Conservation (phyloP, 371 early-diverging fungal species). For the Basidiobolus meristosporus region DNA sequence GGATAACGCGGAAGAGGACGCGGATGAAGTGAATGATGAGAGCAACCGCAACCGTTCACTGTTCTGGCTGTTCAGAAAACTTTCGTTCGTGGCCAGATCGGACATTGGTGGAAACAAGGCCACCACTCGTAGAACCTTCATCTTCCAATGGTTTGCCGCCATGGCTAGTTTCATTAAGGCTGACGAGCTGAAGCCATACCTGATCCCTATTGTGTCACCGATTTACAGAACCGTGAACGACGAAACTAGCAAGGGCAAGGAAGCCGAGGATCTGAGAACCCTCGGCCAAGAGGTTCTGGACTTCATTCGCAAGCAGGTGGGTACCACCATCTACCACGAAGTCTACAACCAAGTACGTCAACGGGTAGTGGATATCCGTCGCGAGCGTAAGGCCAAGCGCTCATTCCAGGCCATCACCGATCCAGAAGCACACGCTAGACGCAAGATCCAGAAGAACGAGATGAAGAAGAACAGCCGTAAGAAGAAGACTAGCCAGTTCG, state of each 20-base stretch:
- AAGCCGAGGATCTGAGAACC: no score
- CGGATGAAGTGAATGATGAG: slow-evolving; percentile 8
- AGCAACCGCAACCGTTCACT: slow-evolving; percentile 12
- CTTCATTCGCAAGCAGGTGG: slow-evolving; percentile 57
- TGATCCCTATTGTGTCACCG: slow-evolving; percentile 51
- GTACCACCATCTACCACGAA: slow-evolving; percentile 47
- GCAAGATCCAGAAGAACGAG: slow-evolving; percentile 41
- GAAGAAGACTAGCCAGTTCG: slow-evolving; percentile 12
- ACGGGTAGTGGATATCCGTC: slow-evolving; percentile 30
- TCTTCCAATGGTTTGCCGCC: slow-evolving; percentile 87
- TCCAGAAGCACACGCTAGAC: slow-evolving; percentile 36
- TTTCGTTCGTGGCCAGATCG: slow-evolving; percentile 40
- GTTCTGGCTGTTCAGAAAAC: slow-evolving; percentile 35
- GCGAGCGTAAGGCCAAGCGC: slow-evolving; percentile 41
- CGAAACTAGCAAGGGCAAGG: slow-evolving; percentile 31
- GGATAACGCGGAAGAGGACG: slow-evolving; percentile 9
- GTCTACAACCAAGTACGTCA: slow-evolving; percentile 53
- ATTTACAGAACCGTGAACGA: slow-evolving; percentile 67
- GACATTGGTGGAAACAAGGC: slow-evolving; percentile 24
- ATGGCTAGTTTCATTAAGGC: slow-evolving; percentile 38
- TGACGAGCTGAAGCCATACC: slow-evolving; percentile 31
- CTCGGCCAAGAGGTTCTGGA: slow-evolving; percentile 70
- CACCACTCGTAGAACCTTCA: slow-evolving; percentile 32
- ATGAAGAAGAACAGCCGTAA: slow-evolving; percentile 34
- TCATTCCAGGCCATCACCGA: slow-evolving; percentile 39